Conservation (phyloP, 257 asterid species). For the Solanum habrochaites region DNA sequence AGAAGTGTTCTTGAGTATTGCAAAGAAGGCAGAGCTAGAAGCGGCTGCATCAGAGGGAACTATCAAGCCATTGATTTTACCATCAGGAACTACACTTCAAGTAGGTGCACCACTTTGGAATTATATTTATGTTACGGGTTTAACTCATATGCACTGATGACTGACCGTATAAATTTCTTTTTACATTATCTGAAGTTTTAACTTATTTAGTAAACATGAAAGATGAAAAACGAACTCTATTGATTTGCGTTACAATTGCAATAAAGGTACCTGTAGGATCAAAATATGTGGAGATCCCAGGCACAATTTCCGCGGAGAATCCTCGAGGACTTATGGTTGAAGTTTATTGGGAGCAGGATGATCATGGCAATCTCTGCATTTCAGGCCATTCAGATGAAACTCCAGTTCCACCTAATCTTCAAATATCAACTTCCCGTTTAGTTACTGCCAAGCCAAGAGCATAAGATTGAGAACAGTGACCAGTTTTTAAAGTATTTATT, state of each 20-base stretch:
- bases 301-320: constrained; percentile 6
- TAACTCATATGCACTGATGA: not conserved
- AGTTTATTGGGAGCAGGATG: constrained; percentile 26
- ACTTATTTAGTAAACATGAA: not conserved
- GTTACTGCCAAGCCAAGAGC: not conserved
- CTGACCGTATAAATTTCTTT: not conserved
- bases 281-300: constrained; percentile 13
- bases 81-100: constrained; percentile 14
- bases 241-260: not conserved
- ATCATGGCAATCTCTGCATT: constrained; percentile 17
- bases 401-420: constrained; percentile 9
- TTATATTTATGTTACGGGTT: not conserved
- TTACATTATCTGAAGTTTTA: not conserved
- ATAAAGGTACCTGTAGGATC: constrained; percentile 17
- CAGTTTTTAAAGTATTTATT: not conserved
- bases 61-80: constrained; percentile 3
- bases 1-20: constrained; percentile 27
- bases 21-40: constrained; percentile 22
- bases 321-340: constrained; percentile 24
- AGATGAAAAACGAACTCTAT: not conserved
- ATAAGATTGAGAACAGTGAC: not conserved
- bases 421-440: not conserved
- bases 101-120: not conserved
- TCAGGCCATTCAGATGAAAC: constrained; percentile 18
- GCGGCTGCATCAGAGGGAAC: not conserved